A percentile compares a stretch with the other conserved stretches of the same genome.
These are phyloP conservation scores for Jaenimonas drosophilae DNA, from an alignment of 208 protist genomes.

Conservation along the genomic window DNA sequence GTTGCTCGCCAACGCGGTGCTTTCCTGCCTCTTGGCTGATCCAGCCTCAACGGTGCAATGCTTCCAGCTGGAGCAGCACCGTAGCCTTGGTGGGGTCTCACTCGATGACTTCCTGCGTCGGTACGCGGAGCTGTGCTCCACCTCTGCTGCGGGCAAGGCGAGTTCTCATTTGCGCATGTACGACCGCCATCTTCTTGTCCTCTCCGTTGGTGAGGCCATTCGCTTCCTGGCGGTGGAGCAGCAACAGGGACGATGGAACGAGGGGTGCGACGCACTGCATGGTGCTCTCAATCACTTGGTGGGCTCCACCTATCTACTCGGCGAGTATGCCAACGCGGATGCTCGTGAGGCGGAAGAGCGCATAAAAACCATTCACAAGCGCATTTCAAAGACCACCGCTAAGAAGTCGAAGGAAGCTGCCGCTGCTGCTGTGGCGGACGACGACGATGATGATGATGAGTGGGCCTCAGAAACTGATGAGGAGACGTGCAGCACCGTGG, in stretches of 20 bases:
- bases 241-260: neutral
- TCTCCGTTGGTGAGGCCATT: slow-evolving; percentile 24
- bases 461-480: slow-evolving; percentile 13
- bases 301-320: slow-evolving; percentile 34
- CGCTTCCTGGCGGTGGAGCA: slow-evolving; percentile 5
- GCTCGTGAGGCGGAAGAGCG: slow-evolving; percentile 3
- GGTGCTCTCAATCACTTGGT: slow-evolving; percentile 26
- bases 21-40: slow-evolving; percentile 50
- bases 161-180: too few relatives aligned
- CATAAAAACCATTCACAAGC: slow-evolving; percentile 1
- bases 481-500: slow-evolving; percentile 1
- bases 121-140: too few relatives aligned
- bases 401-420: neutral
- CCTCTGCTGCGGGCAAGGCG: too few relatives aligned
- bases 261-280: slow-evolving; percentile 23
- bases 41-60: slow-evolving; percentile 16
- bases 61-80: slow-evolving; percentile 53
- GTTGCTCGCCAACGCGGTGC: slow-evolving; percentile 56
- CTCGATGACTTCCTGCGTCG: slow-evolving; percentile 20
- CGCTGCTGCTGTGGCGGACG: neutral
- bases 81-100: slow-evolving; percentile 12
- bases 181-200: slow-evolving; percentile 56
- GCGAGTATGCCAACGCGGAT: slow-evolving; percentile 27
- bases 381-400: neutral
- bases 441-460: slow-evolving; percentile 9